Percentiles rank a stretch among this genome's conserved stretches.
Evolutionary conservation across 345 rosid genomes (phyloP).

Genomic region (Tarenaya hassleriana): DNA sequence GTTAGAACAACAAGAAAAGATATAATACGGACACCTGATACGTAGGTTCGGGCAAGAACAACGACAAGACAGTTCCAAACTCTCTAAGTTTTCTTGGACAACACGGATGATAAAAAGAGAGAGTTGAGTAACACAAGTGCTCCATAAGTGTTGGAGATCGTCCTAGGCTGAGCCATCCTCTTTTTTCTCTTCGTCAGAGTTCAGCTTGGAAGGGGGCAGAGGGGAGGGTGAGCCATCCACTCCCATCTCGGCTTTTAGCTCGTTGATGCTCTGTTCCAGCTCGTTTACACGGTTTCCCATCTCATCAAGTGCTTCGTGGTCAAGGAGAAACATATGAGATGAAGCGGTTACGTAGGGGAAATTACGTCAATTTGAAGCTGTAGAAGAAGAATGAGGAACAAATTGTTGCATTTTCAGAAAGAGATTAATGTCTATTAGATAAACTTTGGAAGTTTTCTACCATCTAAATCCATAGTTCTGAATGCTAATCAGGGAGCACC

Average conservation of each 20-base stretch:
- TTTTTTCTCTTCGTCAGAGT: slow-evolving; percentile 29
- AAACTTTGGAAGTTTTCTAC: no score
- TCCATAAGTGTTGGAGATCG: not conserved
- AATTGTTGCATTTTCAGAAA: no score
- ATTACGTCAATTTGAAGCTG: no score
- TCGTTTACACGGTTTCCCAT: slow-evolving; percentile 68
- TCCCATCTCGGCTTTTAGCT: slow-evolving; percentile 55
- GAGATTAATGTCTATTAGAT: no score
- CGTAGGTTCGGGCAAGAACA: not conserved
- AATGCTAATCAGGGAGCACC: no score
- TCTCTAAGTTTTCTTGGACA: slow-evolving; percentile 1
- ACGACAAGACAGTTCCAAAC: not conserved
- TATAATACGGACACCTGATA: not conserved
- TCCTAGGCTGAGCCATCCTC: slow-evolving; percentile 44
- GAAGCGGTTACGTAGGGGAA: no score
- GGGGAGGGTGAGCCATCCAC: slow-evolving; percentile 70
- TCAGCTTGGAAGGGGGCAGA: slow-evolving; percentile 37
- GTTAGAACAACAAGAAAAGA: slow-evolving; percentile 1
- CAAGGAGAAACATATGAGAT: slow-evolving; percentile 28
- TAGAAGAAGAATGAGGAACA: not conserved
- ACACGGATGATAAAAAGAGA: not conserved
- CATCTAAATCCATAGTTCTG: no score
- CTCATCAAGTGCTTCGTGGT: slow-evolving; percentile 60
- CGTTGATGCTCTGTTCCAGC: slow-evolving; percentile 66
- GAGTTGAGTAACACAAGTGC: not conserved